Evolutionary conservation across 2,329 filamentous ascomycete genomes (phyloP).

Genomic region (Cytospora piceicola): DNA sequence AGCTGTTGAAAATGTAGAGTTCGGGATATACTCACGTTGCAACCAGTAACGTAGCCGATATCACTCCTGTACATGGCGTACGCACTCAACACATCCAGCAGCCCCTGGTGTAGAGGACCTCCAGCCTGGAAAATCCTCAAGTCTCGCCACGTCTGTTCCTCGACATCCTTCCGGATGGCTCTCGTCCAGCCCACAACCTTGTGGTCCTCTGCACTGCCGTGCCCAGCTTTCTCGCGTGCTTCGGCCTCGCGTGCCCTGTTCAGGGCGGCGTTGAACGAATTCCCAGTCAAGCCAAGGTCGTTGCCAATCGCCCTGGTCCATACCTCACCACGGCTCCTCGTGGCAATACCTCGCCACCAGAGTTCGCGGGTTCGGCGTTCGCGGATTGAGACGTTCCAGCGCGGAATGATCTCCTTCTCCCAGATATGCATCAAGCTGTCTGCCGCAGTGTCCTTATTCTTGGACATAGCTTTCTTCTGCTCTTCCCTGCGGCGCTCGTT

Average conservation of each 20-base stretch:
- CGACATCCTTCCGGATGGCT: conserved; percentile 66
- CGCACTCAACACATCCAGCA: conserved; percentile 75
- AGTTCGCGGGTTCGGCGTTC: conserved; percentile 73
- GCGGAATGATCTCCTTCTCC: conserved; percentile 76
- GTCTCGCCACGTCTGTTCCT: conserved; percentile 68
- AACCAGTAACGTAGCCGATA: conserved; percentile 76
- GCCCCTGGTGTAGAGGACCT: conserved; percentile 67
- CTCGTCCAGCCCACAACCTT: conserved; percentile 64
- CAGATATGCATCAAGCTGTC: conserved; percentile 65
- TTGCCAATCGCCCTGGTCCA: conserved; percentile 77
- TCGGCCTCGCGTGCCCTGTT: conserved; percentile 68
- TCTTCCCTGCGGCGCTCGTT: conserved; percentile 64
- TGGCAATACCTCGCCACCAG: conserved; percentile 81
- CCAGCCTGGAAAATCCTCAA: conserved; percentile 71
- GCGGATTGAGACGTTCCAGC: conserved; percentile 72
- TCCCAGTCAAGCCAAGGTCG: conserved; percentile 67
- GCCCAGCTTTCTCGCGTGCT: conserved; percentile 55
- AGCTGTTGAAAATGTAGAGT: neutral
- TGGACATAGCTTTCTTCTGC: conserved; percentile 54
- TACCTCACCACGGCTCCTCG: conserved; percentile 68
- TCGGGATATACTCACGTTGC: conserved; percentile 64
- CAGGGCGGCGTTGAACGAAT: conserved; percentile 73
- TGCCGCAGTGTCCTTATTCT: conserved; percentile 57
- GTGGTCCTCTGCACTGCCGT: conserved; percentile 57
- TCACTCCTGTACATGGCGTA: conserved; percentile 84